Evolutionary conservation across 2,329 filamentous ascomycete genomes (phyloP), one percentile per base, ranked within the genome.

Genomic region (Gremmenia infestans): DNA sequence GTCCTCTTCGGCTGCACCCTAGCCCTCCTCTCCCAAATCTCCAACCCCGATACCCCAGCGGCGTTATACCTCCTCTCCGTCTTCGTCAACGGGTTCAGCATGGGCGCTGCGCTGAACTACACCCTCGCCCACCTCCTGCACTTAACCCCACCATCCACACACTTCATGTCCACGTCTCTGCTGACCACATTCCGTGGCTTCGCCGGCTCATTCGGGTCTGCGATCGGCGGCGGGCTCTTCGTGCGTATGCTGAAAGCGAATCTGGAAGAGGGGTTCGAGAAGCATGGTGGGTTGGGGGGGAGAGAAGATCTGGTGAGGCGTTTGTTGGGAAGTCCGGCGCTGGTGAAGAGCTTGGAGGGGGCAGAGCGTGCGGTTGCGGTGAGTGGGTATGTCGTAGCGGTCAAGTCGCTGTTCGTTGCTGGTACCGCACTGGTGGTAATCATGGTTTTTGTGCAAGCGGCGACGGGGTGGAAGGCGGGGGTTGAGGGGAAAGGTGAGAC

Each of bases 181-280:
- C 72, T 93, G 4, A 83, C 86, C 28, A 95, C 89, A 0, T 93
- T 93, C 72, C 81, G 91, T 4, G 88, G 88, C 5, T 92, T 94
- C 60, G 88, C 88, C 0, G 89, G 89, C 14, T 88, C 84, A 51
- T 94, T 95, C 64, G 89, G 90, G 2, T 87, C 86, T 1, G 83
- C 89, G 0, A 87, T 93, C 48, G 88, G 89, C 2, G 89, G 90
- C 2, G 90, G 90, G 49, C 43, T 67, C 2, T 71, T 71, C 39
- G 37, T 67, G 2, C 62, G 68, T 0, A 57, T 64, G 2, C 35
- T 71, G 4, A 64, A 66, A 43, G 23, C 48, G 1, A 50, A 39
- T 4, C 54, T 71, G 1, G 67, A 77, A 5, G 71, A 71, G 48
- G 72, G 72, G 0, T 69, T 74, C 56, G n/a, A 69, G 52, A 58